A percentile compares a stretch with the other conserved stretches of the same genome.
Conservation (phyloP, 257 asterid genomes). For the Capsicum rhomboideum region DNA sequence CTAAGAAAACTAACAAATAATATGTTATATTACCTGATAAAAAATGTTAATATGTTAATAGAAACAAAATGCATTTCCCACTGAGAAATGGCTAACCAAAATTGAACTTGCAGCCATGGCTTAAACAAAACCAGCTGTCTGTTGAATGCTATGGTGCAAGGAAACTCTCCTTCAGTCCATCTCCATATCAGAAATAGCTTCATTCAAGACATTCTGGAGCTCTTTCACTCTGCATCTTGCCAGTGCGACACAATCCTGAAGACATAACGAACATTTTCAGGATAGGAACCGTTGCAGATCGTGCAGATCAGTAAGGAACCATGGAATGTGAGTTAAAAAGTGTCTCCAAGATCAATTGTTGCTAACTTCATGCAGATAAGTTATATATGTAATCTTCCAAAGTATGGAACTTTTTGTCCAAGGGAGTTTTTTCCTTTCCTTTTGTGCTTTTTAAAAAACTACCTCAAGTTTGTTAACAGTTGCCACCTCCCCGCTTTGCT, state of each 20-base stretch:
- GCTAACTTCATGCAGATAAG: too few relatives aligned
- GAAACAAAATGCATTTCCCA: background rate
- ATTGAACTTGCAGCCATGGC: background rate
- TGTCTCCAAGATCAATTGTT: background rate
- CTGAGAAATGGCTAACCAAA: background rate
- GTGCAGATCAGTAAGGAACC: background rate
- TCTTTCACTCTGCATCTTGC: conserved; percentile 59
- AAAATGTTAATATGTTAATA: background rate
- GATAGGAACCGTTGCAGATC: background rate
- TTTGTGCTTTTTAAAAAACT: too few relatives aligned
- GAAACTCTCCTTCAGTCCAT: conserved; percentile 27
- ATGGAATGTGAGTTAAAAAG: background rate
- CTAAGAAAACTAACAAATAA: background rate
- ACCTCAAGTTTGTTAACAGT: background rate
- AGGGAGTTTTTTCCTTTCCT: too few relatives aligned
- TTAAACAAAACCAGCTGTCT: background rate
- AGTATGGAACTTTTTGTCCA: too few relatives aligned
- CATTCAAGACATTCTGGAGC: conserved; percentile 52
- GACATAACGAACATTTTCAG: background rate
- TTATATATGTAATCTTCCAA: too few relatives aligned
- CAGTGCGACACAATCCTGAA: conserved; percentile 63
- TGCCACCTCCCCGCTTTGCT: background rate
- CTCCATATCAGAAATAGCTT: conserved; percentile 68
- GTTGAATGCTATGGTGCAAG: background rate
- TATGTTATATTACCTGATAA: background rate